Base-by-base conservation (phyloP, 2,329 filamentous ascomycete species). In the Diaporthe sp. region DNA sequence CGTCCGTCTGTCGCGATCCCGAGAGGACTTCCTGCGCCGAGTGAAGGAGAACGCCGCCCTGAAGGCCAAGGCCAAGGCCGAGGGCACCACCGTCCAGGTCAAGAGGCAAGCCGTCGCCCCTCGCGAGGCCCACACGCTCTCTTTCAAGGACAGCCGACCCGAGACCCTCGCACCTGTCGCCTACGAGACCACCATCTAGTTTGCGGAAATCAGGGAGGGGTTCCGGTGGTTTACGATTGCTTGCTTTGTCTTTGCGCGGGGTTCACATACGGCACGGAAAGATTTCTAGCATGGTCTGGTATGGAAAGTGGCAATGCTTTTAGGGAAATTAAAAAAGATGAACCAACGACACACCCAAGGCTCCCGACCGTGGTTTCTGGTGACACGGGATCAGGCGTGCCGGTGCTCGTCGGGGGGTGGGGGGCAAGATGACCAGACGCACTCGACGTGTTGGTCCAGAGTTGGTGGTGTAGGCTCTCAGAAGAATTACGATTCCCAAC, bases 131-230 rank as follows among this genome's bases (percentile, higher is more conserved):
- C 91, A 92, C 85, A 95, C 92, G 78, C 91, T 98, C 85, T 93
- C 91, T 82, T 88, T 92, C 82, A 92, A 92, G 88, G 93, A 95
- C 85, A 94, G 94, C 89, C 90, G 92, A 85, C 95, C 96, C 78
- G 95, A 98, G 92, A 98, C 94, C 81, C 92, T 98, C 83, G 92
- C 92, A 77, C 95, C 96, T 81, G 91, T 98, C 81, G 88, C 97
- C 83, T 99, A 98, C 92, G 97, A 98, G 92, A 99, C 97, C 82
- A 96, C 94, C 84, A 98, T 99, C 87, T 99, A 97, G 92, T 74
- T 74, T 73, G 65, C 76, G 72, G 65, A 75, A 75, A 42, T 61
- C 73, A 76, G 75, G 75, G 76, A 75, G 75, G 78, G 77, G 59
- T 71, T 73, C 47, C 44, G 75, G 68, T 74, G 66, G 72, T 72